Percentiles rank a stretch among this genome's conserved stretches.
Conservation (phyloP, 495 filamentous ascomycete species). For the Evansstolkia leycettana region DNA sequence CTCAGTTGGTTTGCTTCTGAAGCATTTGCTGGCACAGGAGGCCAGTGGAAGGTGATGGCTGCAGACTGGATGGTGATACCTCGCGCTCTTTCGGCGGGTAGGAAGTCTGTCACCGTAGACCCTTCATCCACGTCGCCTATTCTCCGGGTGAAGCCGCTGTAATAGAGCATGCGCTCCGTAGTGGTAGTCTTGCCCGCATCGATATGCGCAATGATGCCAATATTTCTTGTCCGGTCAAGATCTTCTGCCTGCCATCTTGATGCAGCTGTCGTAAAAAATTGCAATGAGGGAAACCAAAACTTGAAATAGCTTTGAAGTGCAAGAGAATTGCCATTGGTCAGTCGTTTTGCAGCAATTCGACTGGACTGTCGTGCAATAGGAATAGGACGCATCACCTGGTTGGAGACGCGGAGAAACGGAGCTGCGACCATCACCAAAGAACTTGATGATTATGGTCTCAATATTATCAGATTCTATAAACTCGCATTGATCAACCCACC, state of each 20-base stretch:
- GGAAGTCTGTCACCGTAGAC: slow-evolving; percentile 94
- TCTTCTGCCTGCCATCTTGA: slow-evolving; percentile 15
- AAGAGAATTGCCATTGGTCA: neutral
- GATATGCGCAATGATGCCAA: slow-evolving; percentile 98
- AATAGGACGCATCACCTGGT: slow-evolving; percentile 14
- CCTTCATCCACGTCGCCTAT: slow-evolving; percentile 97
- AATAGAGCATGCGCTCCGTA: slow-evolving; percentile 98
- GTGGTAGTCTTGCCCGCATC: slow-evolving; percentile 99
- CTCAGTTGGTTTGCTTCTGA: slow-evolving; percentile 6
- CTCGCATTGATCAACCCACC: too few species aligned
- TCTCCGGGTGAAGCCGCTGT: slow-evolving; percentile 77
- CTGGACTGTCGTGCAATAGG: slow-evolving; percentile 1
- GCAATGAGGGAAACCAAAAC: slow-evolving; percentile 1
- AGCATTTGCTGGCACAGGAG: slow-evolving; percentile 28
- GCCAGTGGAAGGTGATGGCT: slow-evolving; percentile 92
- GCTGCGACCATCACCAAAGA: slow-evolving; percentile 19
- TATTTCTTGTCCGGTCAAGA: slow-evolving; percentile 66
- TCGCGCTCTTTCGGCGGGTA: slow-evolving; percentile 83
- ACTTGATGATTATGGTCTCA: too few species aligned
- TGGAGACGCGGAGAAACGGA: slow-evolving; percentile 23
- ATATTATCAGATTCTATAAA: neutral
- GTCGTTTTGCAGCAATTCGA: slow-evolving; percentile 1
- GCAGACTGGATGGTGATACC: slow-evolving; percentile 98
- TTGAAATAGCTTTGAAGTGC: slow-evolving; percentile 1
- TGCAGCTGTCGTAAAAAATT: slow-evolving; percentile 15